Base-by-base conservation (phyloP, 2,329 filamentous ascomycete species). In the Colletotrichum noveboracense region DNA sequence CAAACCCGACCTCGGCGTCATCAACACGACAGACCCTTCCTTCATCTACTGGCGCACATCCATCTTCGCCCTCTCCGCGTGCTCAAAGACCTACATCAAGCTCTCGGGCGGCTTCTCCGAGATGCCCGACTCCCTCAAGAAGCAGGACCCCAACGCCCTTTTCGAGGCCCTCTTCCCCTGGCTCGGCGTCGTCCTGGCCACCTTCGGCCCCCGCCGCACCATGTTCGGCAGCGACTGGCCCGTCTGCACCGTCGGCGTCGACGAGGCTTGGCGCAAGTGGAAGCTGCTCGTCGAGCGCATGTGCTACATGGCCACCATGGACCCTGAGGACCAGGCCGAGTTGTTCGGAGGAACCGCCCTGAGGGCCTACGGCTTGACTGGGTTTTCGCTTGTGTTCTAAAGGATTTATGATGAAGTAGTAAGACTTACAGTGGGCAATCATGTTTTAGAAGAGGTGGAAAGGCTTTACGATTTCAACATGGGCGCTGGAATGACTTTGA, bases 151-250 rank as follows among this genome's bases (percentile, higher is more conserved):
- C 38, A 86, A 90, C 72, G 88, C 91, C 43, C 89, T 95, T 72
- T 92, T 95, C 78, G 86, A 90, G 76, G 89, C 89, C 55, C 88
- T 94, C 24, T 88, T 90, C 74, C 93, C 93, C 28, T 97, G 95
- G 93, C 89, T 95, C 3, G 90, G 92, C 76, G 91, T 93, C 68
- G 86, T 96, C 1, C 90, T 97, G 68, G 90, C 92, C 32, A 90
- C 90, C 2, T 98, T 98, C 81, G 93, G 94, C 2, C 86, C 94
- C 0, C 82, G 87, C 26, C 89, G 95, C 77, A 89, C 97, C 82
- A 96, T 98, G 93, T 98, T 97, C 84, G 96, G 94, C 28, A 96
- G 94, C 78, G 96, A 98, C 84, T 98, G 96, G 96, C 96, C 96
- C 3, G 93, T 98, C 1, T 98, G 95, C 85, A 96, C 95, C 77